phyloP scores from a whole-genome alignment of 352 stramenopile genomes.

The Pelagophyceae sp. region DNA sequence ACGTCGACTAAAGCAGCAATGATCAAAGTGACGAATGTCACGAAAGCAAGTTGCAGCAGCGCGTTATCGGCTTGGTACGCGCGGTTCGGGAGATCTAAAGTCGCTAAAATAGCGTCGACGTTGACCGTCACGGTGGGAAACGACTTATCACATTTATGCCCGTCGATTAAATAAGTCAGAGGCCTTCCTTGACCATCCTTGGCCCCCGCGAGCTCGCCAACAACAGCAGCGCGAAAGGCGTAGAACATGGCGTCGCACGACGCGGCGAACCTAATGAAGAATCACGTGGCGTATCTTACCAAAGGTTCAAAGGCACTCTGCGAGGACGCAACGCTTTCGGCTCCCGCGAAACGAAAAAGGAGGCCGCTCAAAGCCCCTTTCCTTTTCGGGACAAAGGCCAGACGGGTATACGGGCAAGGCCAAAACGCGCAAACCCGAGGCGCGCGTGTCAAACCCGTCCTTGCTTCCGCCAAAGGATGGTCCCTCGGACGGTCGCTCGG shows the following conservation, averaged over 20 bases:
- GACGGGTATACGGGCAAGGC: no score
- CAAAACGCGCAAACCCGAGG: no score
- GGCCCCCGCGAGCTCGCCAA: slow-evolving; percentile 16
- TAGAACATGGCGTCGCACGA: slow-evolving; percentile 7
- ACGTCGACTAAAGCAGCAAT: neutral
- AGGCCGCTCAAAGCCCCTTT: no score
- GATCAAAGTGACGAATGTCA: neutral
- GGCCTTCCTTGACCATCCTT: neutral
- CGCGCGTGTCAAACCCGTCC: no score
- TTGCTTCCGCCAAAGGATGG: no score
- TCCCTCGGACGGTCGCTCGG: no score
- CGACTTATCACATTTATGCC: slow-evolving; percentile 8
- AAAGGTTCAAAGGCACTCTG: no score
- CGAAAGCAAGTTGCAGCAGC: neutral
- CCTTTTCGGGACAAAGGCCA: no score
- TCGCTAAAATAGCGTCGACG: neutral
- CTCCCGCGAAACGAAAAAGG: no score
- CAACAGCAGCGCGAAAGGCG: slow-evolving; percentile 15
- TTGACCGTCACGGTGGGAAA: neutral
- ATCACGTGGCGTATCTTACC: no score
- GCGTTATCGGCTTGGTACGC: neutral
- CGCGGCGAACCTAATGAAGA: no score
- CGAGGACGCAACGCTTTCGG: no score
- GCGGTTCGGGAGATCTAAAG: neutral
- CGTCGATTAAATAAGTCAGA: slow-evolving; percentile 13